Evolutionary conservation across 2,329 filamentous ascomycete species (phyloP).

Genomic region (Lasiodiplodia sp.): DNA sequence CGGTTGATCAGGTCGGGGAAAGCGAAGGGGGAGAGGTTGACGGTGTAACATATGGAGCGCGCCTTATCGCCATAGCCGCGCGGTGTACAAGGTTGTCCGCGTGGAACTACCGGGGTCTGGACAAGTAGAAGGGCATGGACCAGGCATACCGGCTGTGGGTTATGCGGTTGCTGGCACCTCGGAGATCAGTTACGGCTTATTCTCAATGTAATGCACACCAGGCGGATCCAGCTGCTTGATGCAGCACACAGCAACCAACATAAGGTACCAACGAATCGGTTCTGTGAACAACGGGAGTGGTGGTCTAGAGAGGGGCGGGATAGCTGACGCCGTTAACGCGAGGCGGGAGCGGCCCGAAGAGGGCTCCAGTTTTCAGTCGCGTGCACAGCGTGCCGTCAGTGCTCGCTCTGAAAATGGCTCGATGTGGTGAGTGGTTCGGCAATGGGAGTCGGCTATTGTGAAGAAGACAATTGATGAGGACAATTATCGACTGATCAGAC

Average conservation of each 20-base stretch:
- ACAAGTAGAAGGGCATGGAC: not conserved
- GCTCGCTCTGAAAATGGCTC: not conserved
- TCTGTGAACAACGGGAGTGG: not conserved
- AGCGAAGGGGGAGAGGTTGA: not conserved
- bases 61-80: conserved; percentile 10
- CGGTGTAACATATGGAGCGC: not conserved
- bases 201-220: not conserved
- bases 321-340: not conserved
- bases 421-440: not conserved
- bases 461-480: not conserved
- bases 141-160: not conserved
- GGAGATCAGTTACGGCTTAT: not conserved
- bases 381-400: not conserved
- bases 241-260: not conserved
- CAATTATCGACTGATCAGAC: conserved; percentile 3
- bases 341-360: conserved; percentile 23
- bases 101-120: not conserved
- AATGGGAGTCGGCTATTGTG: conserved; percentile 8
- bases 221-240: not conserved
- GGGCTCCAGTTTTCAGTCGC: conserved; percentile 12
- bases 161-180: not conserved
- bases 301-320: not conserved
- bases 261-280: not conserved
- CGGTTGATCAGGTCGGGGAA: not conserved
- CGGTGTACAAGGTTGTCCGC: not conserved